A percentile compares a stretch with the other conserved stretches of the same genome.
phyloP scores from a whole-genome alignment of 129 eudicot species.

The Apium graveolens region DNA sequence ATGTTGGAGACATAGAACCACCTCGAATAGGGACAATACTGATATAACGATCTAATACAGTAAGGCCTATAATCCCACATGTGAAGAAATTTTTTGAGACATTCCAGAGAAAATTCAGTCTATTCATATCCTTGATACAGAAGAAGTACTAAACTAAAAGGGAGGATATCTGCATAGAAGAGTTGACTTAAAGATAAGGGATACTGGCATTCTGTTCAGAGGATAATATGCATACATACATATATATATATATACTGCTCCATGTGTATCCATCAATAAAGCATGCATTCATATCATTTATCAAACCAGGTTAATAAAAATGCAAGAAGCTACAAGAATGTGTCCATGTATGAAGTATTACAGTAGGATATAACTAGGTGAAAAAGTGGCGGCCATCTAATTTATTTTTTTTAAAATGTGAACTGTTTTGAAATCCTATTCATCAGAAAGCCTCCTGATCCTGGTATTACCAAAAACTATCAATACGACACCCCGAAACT shows the following conservation, averaged over 20 bases:
- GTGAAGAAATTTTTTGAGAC: slow-evolving; percentile 57
- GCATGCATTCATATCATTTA: background rate
- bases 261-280: background rate
- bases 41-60: slow-evolving; percentile 68
- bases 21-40: slow-evolving; percentile 73
- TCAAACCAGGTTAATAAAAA: background rate
- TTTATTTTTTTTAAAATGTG: background rate
- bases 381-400: background rate
- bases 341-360: background rate
- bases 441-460: background rate
- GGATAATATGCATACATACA: background rate
- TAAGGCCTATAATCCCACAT: slow-evolving; percentile 59
- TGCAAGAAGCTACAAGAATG: background rate
- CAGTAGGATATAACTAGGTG: background rate
- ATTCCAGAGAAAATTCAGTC: slow-evolving; percentile 37
- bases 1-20: slow-evolving; percentile 78
- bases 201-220: background rate
- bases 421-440: background rate
- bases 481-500: background rate
- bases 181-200: background rate
- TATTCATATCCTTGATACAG: slow-evolving; percentile 32
- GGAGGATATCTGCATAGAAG: slow-evolving; percentile 21
- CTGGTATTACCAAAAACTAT: background rate
- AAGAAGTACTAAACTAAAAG: slow-evolving; percentile 17
- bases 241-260: background rate